Evolutionary conservation across 2,329 filamentous ascomycete species (phyloP), one percentile per base, ranked within the genome.

Genomic region (Amauroascus verrucosus): DNA sequence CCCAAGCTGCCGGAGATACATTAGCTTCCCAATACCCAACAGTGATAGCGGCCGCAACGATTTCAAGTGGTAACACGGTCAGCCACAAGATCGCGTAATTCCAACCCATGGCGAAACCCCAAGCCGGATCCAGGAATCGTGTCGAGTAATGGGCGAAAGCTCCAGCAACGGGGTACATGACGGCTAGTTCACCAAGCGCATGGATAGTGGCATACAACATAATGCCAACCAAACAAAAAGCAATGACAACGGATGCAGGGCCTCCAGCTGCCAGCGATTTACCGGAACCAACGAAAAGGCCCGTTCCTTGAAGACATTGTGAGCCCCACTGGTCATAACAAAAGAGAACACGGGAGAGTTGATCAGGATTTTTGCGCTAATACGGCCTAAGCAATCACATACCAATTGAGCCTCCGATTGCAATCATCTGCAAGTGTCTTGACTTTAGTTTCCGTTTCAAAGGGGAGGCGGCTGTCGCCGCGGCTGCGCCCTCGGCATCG

Each of bases 71-170:
- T 30, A 95, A 70, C 0, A 90, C 82, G 33, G 88, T 78, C 1
- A 95, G 77, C 90, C 90, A 95, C 70, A 94, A 86, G 60, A 95
- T 68, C 3, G 86, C 87, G 67, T 95, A 94, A 64, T 94, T 95
- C 88, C 88, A 95, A 14, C 88, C 89, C 86, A 95, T 94, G 45
- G 88, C 87, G 65, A 95, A 95, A 0, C 89, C 89, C 88, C 88
- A 95, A 0, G 90, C 90, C 0, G 90, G 91, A 64, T 96, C 89
- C 16, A 97, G 70, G 63, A 97, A 96, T 16, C 91, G 82, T 28
- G 88, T 95, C 16, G 90, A 93, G 72, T 90, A 96, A 6, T 88
- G 84, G 0, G 88, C 88, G 66, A 96, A 97, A 2, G 89, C 94
- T 53, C 91, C 91, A 20, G 90, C 86, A 22, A 96, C 85, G 2